Base-by-base conservation (phyloP, 2,329 filamentous ascomycete genomes). In the Pestalotiopsis sp. region DNA sequence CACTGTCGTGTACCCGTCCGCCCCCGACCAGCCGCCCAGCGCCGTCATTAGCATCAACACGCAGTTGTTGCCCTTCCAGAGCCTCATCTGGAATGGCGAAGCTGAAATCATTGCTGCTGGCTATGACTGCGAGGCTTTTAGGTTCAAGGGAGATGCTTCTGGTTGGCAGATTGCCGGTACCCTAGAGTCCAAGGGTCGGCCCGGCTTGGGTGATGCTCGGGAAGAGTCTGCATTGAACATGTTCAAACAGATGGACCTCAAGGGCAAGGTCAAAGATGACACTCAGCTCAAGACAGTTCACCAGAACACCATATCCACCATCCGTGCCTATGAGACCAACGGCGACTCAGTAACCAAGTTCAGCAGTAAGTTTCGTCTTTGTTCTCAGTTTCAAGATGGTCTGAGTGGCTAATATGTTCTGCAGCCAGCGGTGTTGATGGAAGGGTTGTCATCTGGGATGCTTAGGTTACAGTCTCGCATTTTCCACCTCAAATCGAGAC, bases 181-280 rank as follows among this genome's bases (percentile, higher is more conserved):
- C 4, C 84, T 98, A 70, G 95, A 98, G 83, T 84, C 85, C 63
- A 94, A 95, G 82, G 86, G 88, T 64, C 83, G 87, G 4, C 84
- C 87, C 36, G 91, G 88, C 57, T 80, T 85, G 67, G 90, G 87
- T 69, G 88, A 89, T 67, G 84, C 85, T 69, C 88, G 92, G 39
- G 96, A 98, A 82, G 96, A 98, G 80, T 96, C 93, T 72, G 96
- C 96, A 27, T 85, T 98, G 80, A 97, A 98, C 82, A 97, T 98
- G 94, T 99, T 99, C 84, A 90, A 91, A 76, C 95, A 98, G 84
- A 98, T 99, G 96, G 96, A 99, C 81, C 87, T 99, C 73, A 97
- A 96, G 87, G 96, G 96, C 71, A 97, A 97, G 83, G 85, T 87
- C 68, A 93, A 93, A 78, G 94, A 97, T 76, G 95, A 98, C 79